A percentile compares a stretch with the other conserved stretches of the same genome.
phyloP scores from a whole-genome alignment of 2,329 filamentous ascomycete species.

The Cercospora zeae-maydis region DNA sequence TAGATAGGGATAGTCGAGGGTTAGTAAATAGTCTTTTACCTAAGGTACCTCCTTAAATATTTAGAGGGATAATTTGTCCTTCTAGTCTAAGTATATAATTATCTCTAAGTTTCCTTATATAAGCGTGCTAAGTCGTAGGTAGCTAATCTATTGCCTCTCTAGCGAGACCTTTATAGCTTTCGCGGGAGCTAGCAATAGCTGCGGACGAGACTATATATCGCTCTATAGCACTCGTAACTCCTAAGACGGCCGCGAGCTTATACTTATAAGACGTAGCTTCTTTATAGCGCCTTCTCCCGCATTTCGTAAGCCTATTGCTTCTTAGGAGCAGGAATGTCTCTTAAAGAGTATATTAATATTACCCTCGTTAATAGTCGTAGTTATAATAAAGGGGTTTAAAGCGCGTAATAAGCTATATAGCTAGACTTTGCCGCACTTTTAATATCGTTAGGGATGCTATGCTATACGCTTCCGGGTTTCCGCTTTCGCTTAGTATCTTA shows the following conservation, averaged over 20 bases:
- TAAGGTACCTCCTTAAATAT: not conserved
- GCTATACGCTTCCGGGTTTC: not conserved
- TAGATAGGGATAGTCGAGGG: not conserved
- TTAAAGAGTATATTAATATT: not conserved
- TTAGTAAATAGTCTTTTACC: not conserved
- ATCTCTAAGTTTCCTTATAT: not conserved
- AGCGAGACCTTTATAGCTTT: not conserved
- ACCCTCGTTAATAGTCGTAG: not conserved
- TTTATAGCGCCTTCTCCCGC: not conserved
- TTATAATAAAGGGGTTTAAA: not conserved
- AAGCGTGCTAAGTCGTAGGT: not conserved
- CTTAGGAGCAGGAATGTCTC: not conserved
- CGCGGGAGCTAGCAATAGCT: not conserved
- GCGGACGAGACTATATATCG: not conserved
- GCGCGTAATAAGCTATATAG: not conserved
- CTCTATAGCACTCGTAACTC: not conserved
- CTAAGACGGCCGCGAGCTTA: not conserved
- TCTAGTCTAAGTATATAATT: not conserved
- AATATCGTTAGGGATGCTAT: not conserved
- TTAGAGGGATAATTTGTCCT: not conserved
- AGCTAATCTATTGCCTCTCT: slow-evolving; percentile 3
- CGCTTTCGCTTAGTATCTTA: not conserved
- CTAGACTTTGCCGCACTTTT: not conserved
- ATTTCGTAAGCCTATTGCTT: not conserved
- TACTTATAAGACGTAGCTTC: not conserved